Evolutionary conservation across 73 alveolate species (phyloP).

Genomic region (Symbiodinium pilosum): DNA sequence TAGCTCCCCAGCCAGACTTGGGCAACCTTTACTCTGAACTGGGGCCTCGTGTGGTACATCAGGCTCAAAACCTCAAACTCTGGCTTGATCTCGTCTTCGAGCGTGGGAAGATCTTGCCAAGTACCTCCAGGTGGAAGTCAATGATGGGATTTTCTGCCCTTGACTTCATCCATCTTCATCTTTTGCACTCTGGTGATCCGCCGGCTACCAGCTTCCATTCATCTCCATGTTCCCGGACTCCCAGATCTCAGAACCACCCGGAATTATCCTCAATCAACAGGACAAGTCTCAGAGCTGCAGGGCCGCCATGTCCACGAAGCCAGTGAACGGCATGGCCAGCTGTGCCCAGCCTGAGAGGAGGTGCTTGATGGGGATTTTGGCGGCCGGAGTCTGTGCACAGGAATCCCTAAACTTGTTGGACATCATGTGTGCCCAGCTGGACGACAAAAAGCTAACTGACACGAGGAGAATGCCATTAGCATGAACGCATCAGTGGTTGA

Average conservation of each 20-base stretch:
- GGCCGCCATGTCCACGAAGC: background rate
- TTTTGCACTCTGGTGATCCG: background rate
- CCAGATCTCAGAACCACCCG: background rate
- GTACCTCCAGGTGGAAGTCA: background rate
- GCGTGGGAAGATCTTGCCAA: background rate
- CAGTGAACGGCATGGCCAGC: background rate
- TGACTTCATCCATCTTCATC: background rate
- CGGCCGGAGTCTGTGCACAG: too few relatives aligned
- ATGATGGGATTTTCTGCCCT: too few relatives aligned
- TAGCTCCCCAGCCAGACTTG: too few relatives aligned
- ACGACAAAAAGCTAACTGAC: too few relatives aligned
- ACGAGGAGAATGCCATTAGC: too few relatives aligned
- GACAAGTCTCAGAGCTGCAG: background rate
- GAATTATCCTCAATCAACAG: background rate
- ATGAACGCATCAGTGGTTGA: too few relatives aligned
- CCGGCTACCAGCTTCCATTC: too few relatives aligned
- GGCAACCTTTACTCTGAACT: too few relatives aligned
- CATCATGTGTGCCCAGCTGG: too few relatives aligned
- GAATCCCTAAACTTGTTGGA: too few relatives aligned
- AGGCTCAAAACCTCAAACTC: background rate
- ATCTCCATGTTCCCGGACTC: background rate
- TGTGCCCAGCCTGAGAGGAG: background rate
- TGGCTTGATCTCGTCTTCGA: background rate
- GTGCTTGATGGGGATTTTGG: background rate
- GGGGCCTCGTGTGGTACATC: slow-evolving; percentile 3